A percentile compares a stretch with the other conserved stretches of the same genome.
Conservation (phyloP, 2,329 filamentous ascomycete species). For the Aureobasidium sp. region DNA sequence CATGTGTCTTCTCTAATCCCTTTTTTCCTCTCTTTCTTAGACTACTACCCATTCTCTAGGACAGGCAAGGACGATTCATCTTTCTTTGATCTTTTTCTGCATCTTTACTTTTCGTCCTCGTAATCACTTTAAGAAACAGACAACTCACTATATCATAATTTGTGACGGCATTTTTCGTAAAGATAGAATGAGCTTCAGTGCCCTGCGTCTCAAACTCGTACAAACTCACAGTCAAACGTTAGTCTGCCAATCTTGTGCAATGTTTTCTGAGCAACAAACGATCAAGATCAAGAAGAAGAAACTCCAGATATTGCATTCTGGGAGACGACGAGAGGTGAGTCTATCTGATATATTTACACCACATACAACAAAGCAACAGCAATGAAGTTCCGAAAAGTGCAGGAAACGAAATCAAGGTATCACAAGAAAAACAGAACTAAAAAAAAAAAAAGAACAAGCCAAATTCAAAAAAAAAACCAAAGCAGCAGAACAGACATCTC, state of each 20-base stretch:
- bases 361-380: background rate
- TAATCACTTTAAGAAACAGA: background rate
- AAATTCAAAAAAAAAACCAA: too few species aligned
- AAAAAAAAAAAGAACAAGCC: too few species aligned
- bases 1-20: background rate
- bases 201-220: too few species aligned
- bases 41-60: background rate
- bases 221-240: too few species aligned
- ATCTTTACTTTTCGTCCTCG: background rate
- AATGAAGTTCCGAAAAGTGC: background rate
- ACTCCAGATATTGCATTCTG: background rate
- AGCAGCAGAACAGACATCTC: too few species aligned
- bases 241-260: too few species aligned
- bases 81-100: background rate
- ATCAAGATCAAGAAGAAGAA: background rate
- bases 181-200: too few species aligned
- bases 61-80: background rate
- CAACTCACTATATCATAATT: background rate
- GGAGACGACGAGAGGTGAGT: background rate
- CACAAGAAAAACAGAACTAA: background rate
- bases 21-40: background rate
- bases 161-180: background rate
- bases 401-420: background rate
- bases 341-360: background rate
- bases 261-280: too few species aligned